Base-by-base conservation (phyloP, 768 basidiomycete species). In the Udeniomyces megalosporus region DNA sequence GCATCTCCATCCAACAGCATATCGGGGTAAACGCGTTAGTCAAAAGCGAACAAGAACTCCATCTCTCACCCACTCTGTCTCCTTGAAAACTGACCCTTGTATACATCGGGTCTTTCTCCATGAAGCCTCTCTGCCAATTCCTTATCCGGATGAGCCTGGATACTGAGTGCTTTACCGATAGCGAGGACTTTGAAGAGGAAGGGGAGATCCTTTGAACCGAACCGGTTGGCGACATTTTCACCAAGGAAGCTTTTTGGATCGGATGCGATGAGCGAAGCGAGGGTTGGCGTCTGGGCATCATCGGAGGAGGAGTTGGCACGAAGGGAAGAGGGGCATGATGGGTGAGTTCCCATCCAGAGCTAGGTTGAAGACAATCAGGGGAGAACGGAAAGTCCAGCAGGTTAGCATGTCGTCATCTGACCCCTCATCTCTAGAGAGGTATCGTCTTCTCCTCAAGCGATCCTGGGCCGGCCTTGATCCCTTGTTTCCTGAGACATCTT, bases 261-360 rank as follows among this genome's bases (percentile, higher is more conserved):
- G 4, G 77, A 74, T 22, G 80, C 76, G 65, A 99, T 78, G 70
- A 86, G 74, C 22, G 81, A 76, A 3, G 73, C 70, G 78, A 81
- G 65, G 8, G 38, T 42, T 8, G 38, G n/a, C n/a, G n/a, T n/a
- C n/a, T n/a, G 38, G 17, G 38, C 38, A 42, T 42, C 38, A 8
- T 42, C 38, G 38, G 38, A 17, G 82, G 82, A 24, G 74, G 73
- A 73, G 34, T 75, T 74, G 11, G 76, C 62, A 20, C 67, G 64
- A 63, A 75, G 70, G 22, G 81, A 70, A 6, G 85, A 84, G 0
- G 85, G 85, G 8, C 83, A 78, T 38, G 77, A 86, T 2, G 86
- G 80, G 69, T 97, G 95, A 0, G 95, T 97, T 11, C 95, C 95
- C 93, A 97, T 97, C 95, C 95, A 99, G 48, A 99, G 77, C 91